phyloP scores from a whole-genome alignment of 441 rosid species.

The Populus hybrid region DNA sequence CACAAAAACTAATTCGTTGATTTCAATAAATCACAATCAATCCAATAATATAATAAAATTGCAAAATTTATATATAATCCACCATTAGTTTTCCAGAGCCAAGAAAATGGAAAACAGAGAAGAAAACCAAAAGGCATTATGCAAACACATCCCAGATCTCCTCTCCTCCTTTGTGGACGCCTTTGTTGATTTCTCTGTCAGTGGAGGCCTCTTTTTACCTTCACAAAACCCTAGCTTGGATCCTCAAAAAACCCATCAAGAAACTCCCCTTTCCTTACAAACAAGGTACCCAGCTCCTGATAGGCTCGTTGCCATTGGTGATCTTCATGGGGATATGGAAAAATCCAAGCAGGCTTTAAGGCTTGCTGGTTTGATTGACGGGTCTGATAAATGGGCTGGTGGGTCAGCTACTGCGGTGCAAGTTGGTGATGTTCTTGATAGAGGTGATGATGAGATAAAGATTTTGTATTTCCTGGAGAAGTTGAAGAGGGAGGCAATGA shows the following conservation, averaged over 20 bases:
- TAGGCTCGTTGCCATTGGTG: slow-evolving; percentile 79
- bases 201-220: slow-evolving; percentile 60
- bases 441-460: slow-evolving; percentile 76
- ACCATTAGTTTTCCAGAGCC: not conserved
- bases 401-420: slow-evolving; percentile 73
- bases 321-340: slow-evolving; percentile 77
- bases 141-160: slow-evolving; percentile 46
- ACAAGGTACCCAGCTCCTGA: slow-evolving; percentile 42
- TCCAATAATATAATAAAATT: no score
- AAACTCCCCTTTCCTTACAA: slow-evolving; percentile 10
- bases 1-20: no score
- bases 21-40: no score
- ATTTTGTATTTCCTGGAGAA: slow-evolving; percentile 73
- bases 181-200: slow-evolving; percentile 69
- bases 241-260: slow-evolving; percentile 11
- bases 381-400: slow-evolving; percentile 57
- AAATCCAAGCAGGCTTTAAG: slow-evolving; percentile 61
- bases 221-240: slow-evolving; percentile 15
- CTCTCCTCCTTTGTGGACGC: slow-evolving; percentile 75
- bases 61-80: no score
- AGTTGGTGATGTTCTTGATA: slow-evolving; percentile 75
- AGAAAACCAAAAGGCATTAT: slow-evolving; percentile 15
- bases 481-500: slow-evolving; percentile 62
- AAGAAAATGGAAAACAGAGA: slow-evolving; percentile 1
- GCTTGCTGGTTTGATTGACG: slow-evolving; percentile 69